Conservation (phyloP, 306 rosid genomes). For the Cicer cuneatum region DNA sequence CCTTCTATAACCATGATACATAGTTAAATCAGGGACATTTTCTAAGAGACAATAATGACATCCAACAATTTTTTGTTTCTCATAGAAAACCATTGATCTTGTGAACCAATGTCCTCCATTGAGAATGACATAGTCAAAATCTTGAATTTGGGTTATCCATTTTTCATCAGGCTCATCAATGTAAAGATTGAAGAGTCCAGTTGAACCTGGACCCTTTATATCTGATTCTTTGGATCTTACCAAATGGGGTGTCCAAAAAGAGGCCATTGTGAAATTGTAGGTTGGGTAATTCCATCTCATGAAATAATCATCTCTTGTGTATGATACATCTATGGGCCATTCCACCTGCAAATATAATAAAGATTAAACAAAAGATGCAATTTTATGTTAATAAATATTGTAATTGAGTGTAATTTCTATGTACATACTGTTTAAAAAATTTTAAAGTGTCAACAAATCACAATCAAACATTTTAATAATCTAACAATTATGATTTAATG, state of each 20-base stretch:
- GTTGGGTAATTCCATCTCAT: constrained; percentile 73
- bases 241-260: constrained; percentile 83
- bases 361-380: neutral
- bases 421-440: too few relatives aligned
- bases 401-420: too few relatives aligned
- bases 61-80: constrained; percentile 60
- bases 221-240: constrained; percentile 62
- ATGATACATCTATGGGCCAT: constrained; percentile 82
- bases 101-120: constrained; percentile 88
- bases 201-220: constrained; percentile 57
- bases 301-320: constrained; percentile 57
- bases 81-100: constrained; percentile 61
- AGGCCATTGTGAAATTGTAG: constrained; percentile 82
- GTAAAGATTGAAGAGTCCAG: constrained; percentile 64
- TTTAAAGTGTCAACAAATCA: too few relatives aligned
- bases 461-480: too few relatives aligned
- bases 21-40: constrained; percentile 67
- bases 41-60: constrained; percentile 70
- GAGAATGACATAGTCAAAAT: constrained; percentile 68
- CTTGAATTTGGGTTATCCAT: constrained; percentile 65
- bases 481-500: too few relatives aligned
- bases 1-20: constrained; percentile 69
- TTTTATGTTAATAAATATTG: neutral
- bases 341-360: constrained; percentile 57
- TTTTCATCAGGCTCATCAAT: constrained; percentile 75